Base-by-base conservation (phyloP, 352 stramenopile species). In the Globisporangium lucens region DNA sequence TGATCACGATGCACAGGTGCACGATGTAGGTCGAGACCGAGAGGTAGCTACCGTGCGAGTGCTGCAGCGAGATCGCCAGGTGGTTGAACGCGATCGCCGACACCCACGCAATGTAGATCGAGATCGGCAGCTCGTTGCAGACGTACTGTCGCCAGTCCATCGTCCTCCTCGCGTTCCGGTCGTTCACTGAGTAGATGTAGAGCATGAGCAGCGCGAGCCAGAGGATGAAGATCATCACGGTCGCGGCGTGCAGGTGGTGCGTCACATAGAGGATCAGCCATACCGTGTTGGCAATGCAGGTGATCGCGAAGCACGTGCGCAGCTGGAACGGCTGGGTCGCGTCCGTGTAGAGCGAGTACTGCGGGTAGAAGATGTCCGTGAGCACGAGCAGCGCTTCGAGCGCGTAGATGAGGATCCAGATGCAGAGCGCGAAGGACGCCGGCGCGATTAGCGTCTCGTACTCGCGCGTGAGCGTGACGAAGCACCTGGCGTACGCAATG, bases 91-190 rank as follows among this genome's bases (percentile, higher is more conserved):
- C 80, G 10, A 82, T 69, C 47, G 78, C 84, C 1, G 83, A 92
- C 56, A 94, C 82, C 85, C 85, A 94, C 9, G 77, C 80, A 73
- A 94, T 91, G 73, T 94, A 94, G 68, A 87, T 69, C 9, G 83
- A 83, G 67, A 92, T 84, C 13, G 86, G 80, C 22, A 92, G 66
- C 61, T 92, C 82, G 55, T 87, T 91, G 75, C 83, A 92, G 41
- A 89, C 35, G 71, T 92, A 92, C 33, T 80, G 47, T n/a, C 75
- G 69, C 85, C 85, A 93, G 63, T 90, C 79, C 61, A 87, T 82
- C 13, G 35, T 56, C 4, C 36, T 27, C n/a, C 76, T 78, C 60
- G 71, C 52, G 46, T 79, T 83, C 30, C 84, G 83, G 63, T 94
- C 86, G 52, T 90, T 92, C 24, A 92, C 75, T n/a, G 86, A 78